A percentile compares a stretch with the other conserved stretches of the same genome.
Evolutionary conservation across 768 basidiomycete species (phyloP).

Genomic region (Lactarius sanguifluus): DNA sequence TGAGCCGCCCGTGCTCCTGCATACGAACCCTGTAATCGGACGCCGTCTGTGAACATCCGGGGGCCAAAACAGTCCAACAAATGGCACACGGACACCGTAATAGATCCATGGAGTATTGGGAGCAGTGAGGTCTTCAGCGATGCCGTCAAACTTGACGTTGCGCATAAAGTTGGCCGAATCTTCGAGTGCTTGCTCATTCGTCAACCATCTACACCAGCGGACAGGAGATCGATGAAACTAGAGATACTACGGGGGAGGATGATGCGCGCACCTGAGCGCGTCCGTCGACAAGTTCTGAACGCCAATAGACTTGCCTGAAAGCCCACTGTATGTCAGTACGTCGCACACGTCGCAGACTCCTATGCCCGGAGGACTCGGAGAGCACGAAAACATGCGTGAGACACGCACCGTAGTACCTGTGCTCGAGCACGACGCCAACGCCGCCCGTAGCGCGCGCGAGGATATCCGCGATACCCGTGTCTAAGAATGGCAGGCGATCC

Average conservation of each 20-base stretch:
- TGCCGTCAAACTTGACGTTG: conserved; percentile 69
- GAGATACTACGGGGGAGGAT: background rate
- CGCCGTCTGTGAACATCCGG: background rate
- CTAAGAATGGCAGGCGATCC: conserved; percentile 50
- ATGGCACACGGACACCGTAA: conserved; percentile 66
- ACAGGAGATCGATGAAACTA: background rate
- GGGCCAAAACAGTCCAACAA: background rate
- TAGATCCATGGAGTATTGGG: conserved; percentile 85
- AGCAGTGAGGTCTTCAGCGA: conserved; percentile 69
- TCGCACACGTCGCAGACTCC: background rate
- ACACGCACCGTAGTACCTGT: conserved; percentile 77
- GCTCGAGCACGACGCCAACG: conserved; percentile 87
- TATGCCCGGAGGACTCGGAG: background rate
- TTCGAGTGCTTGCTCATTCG: conserved; percentile 84
- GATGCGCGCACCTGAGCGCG: conserved; percentile 56
- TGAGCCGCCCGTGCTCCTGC: conserved; percentile 93
- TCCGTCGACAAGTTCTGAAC: conserved; percentile 80
- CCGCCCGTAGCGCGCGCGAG: conserved; percentile 83
- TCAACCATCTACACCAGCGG: conserved; percentile 64
- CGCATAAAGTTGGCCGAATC: conserved; percentile 93
- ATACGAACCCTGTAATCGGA: conserved; percentile 65
- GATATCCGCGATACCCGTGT: conserved; percentile 75
- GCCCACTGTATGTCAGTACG: conserved; percentile 26
- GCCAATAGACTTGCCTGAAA: conserved; percentile 68
- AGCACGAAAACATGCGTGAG: background rate